Evolutionary conservation across 257 asterid species (phyloP), one percentile per base, ranked within the genome.

Genomic region (Solanum neorickii): DNA sequence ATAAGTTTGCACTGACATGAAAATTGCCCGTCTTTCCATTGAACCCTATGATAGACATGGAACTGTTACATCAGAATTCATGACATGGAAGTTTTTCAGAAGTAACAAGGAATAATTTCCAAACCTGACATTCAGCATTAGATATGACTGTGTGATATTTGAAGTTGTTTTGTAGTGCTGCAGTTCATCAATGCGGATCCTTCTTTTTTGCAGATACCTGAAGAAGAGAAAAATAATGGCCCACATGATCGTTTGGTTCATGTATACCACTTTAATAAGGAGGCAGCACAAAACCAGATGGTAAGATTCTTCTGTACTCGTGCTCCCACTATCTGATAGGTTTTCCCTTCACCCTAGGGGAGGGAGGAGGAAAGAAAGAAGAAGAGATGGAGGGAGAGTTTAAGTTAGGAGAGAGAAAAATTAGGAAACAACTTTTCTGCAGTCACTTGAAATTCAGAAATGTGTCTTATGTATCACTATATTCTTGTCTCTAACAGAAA

Each of bases 201-300:
- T 87, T 65, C 35, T 68, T 82, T 39, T 20, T 87, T 69, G 83
- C 92, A 92, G 94, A 88, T 86, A 89, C 91, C 92, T 7, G 93
- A 90, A 87, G 94, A 92, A 86, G 93, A 92, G 92, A 88, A 91
- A 83, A 86, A 87, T 86, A 88, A 89, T 12, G 90, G 89, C 75
- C 88, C 87, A 35, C 77, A 62, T 76, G 94, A 91, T 89, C 87
- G 88, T 90, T 88, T 93, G 93, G 90, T 91, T 92, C 96, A 90
- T 90, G 93, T 93, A 31, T 92, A 92, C 91, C 96, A 93, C 88
- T 91, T 90, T 82, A 89, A 77, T 87, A 86, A 89, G 66, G 96
- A 90, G 88, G 91, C 89, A 59, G 62, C 88, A 85, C 94, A 93
- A 90, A 92, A 92, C 85, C 94, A 92, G 87, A 87, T 88, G 93